Evolutionary conservation across 2,329 filamentous ascomycete species (phyloP).

Genomic region (Pseudopyrenochaeta lycopersici): DNA sequence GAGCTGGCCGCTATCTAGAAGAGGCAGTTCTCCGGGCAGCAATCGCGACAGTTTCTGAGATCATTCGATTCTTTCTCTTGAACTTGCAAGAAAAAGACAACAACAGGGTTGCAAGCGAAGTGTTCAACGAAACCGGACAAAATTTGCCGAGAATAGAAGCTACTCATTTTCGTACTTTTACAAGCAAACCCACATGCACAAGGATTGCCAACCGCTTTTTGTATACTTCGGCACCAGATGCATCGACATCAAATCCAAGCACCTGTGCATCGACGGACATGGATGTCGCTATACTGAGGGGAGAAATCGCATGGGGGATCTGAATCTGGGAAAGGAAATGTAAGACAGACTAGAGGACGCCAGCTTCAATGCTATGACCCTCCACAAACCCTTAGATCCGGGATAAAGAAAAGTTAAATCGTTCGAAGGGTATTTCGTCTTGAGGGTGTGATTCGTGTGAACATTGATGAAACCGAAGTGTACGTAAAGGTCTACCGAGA

Average conservation of each 20-base stretch:
- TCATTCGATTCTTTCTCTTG: no score
- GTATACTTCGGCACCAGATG: conserved; percentile 21
- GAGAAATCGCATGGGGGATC: conserved; percentile 14
- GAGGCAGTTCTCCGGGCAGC: no score
- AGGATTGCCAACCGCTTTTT: conserved; percentile 8
- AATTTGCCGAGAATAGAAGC: neutral
- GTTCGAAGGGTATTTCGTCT: conserved; percentile 37
- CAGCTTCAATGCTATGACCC: conserved; percentile 38
- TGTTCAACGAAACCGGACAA: conserved; percentile 3
- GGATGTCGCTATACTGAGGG: conserved; percentile 40
- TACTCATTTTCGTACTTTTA: conserved; percentile 34
- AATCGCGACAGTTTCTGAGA: no score
- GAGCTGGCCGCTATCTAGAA: no score
- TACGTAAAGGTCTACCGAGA: conserved; percentile 34
- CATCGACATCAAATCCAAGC: conserved; percentile 2
- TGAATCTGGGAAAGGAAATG: conserved; percentile 26
- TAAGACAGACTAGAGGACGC: conserved; percentile 35
- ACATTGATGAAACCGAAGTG: conserved; percentile 31
- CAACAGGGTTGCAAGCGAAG: neutral
- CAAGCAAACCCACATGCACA: conserved; percentile 16
- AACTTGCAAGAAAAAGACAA: no score
- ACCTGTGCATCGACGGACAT: conserved; percentile 18
- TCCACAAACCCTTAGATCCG: conserved; percentile 17
- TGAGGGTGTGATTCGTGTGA: conserved; percentile 31
- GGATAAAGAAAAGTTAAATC: conserved; percentile 22